A percentile compares a stretch with the other conserved stretches of the same genome.
phyloP scores from a whole-genome alignment of 1,284 basidiomycete genomes.

The Ganoderma boninense region DNA sequence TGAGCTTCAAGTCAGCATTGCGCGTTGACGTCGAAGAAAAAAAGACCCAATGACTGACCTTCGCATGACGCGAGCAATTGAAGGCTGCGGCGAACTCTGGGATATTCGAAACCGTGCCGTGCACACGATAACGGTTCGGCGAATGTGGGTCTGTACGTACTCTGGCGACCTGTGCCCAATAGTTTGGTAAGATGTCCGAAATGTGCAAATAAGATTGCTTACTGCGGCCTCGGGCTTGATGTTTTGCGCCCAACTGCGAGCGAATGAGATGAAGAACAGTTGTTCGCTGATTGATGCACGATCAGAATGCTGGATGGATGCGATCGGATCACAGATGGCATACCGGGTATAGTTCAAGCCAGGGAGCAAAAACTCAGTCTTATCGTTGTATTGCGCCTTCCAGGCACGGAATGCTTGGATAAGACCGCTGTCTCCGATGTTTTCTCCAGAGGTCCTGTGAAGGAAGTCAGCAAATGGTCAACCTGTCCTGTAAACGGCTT shows the following conservation, averaged over 20 bases:
- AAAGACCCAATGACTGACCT: constrained; percentile 49
- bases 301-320: not conserved
- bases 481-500: not conserved
- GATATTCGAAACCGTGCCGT: constrained; percentile 84
- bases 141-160: constrained; percentile 92
- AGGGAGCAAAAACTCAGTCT: constrained; percentile 78
- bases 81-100: constrained; percentile 84
- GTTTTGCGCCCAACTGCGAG: constrained; percentile 77
- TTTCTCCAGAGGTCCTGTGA: constrained; percentile 82
- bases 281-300: constrained; percentile 67
- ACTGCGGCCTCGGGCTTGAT: constrained; percentile 81
- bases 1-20: constrained; percentile 37
- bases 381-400: constrained; percentile 74
- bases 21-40: not conserved
- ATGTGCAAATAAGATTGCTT: constrained; percentile 36
- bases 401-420: constrained; percentile 91
- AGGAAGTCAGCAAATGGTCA: not conserved
- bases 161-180: constrained; percentile 65
- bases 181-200: constrained; percentile 32
- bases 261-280: constrained; percentile 91
- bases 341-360: constrained; percentile 84
- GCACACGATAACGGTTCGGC: constrained; percentile 79
- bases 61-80: constrained; percentile 74
- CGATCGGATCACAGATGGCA: constrained; percentile 18
- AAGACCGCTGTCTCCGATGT: constrained; percentile 89